Evolutionary conservation across 2,329 filamentous ascomycete genomes (phyloP).

Genomic region (Pseudogymnoascus sp.): DNA sequence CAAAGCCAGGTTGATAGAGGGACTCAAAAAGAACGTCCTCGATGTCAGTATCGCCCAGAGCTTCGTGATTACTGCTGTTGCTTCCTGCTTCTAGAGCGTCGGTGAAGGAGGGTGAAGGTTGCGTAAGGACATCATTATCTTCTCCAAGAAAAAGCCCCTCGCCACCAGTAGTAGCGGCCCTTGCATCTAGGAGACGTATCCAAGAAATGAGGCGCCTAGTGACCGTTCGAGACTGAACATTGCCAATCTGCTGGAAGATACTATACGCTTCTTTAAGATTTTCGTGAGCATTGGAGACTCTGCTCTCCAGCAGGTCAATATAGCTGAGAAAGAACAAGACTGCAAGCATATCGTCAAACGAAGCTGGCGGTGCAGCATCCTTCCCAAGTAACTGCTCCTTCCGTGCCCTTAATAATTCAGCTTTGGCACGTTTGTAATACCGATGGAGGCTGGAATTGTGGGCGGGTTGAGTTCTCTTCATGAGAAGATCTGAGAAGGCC

Average conservation of each 20-base stretch:
- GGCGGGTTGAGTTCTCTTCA: conserved; percentile 16
- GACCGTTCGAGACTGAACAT: conserved; percentile 30
- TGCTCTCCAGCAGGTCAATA: conserved; percentile 40
- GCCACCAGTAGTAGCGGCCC: conserved; percentile 48
- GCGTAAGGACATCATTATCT: conserved; percentile 40
- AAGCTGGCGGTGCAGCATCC: neutral
- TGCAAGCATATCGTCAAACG: conserved; percentile 37
- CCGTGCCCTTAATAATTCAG: conserved; percentile 8
- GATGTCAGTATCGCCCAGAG: conserved; percentile 8
- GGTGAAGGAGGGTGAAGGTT: conserved; percentile 37
- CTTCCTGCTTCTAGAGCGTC: conserved; percentile 28
- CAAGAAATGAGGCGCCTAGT: conserved; percentile 45
- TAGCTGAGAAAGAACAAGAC: conserved; percentile 48
- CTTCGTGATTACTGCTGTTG: conserved; percentile 22
- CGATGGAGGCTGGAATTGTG: conserved; percentile 9
- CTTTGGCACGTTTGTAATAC: conserved; percentile 13
- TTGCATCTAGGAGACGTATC: conserved; percentile 47
- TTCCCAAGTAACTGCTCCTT: neutral
- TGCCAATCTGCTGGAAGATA: conserved; percentile 37
- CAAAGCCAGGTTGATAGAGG: conserved; percentile 46
- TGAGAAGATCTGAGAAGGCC: conserved; percentile 41
- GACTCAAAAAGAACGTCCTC: conserved; percentile 47
- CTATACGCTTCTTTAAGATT: conserved; percentile 43
- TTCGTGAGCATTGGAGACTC: conserved; percentile 39
- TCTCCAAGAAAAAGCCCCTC: conserved; percentile 46